Evolutionary conservation across 2,329 filamentous ascomycete species (phyloP).

Genomic region (Chaetomiaceae sp.): DNA sequence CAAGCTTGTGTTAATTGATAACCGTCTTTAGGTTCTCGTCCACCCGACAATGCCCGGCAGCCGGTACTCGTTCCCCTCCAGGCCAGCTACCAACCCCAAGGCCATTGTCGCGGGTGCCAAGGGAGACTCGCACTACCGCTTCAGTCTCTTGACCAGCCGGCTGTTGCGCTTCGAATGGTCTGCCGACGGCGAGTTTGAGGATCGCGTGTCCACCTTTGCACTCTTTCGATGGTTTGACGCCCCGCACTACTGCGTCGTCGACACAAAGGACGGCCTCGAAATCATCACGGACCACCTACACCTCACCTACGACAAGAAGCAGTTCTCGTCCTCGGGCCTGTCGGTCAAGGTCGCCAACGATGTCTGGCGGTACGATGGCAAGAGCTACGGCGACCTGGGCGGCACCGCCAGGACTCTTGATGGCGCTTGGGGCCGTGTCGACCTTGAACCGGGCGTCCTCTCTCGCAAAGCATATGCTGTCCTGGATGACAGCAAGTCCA

Average conservation of each 20-base stretch:
- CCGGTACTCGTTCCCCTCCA: constrained; percentile 39
- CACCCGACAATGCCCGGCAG: constrained; percentile 11
- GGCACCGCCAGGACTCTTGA: constrained; percentile 38
- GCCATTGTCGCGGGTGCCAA: constrained; percentile 42
- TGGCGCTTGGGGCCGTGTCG: constrained; percentile 27
- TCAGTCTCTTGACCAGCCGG: constrained; percentile 53
- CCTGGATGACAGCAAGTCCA: constrained; percentile 27
- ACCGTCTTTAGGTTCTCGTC: too few species aligned
- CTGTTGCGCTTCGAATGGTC: constrained; percentile 60
- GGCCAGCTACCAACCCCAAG: constrained; percentile 40
- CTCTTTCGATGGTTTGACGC: constrained; percentile 44
- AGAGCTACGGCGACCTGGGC: constrained; percentile 36
- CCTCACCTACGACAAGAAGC: constrained; percentile 53
- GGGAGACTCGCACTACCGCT: constrained; percentile 49
- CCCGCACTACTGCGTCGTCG: constrained; percentile 43
- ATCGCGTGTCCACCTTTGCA: constrained; percentile 59
- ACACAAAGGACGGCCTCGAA: constrained; percentile 44
- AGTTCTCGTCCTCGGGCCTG: constrained; percentile 49
- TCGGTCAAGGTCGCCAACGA: constrained; percentile 40
- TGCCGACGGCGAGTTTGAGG: constrained; percentile 54
- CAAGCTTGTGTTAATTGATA: too few species aligned
- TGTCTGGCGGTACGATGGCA: constrained; percentile 50
- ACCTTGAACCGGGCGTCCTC: constrained; percentile 27
- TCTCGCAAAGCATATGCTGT: constrained; percentile 25
- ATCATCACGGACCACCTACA: constrained; percentile 53